Base-by-base conservation (phyloP, 73 alveolate genomes). In the Uronychia binucleata region DNA sequence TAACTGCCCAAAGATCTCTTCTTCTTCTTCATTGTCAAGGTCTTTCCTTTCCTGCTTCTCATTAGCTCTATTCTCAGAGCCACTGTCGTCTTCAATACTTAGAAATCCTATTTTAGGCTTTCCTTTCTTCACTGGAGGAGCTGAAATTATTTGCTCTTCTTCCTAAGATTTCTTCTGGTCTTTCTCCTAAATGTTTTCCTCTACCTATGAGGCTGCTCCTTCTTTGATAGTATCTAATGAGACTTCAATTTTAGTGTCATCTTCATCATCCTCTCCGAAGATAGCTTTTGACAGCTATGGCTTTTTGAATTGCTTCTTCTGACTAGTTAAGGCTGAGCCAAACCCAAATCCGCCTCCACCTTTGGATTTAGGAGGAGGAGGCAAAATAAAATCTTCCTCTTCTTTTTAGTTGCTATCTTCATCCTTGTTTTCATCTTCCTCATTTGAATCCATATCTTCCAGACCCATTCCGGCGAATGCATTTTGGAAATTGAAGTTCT, bases 401-500 rank as follows among this genome's bases (percentile, higher is more conserved):
- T 76, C 80, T 26, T 59, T 78, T 78, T 78, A 46, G 28, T 28
- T 5, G 58, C 5, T 13, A n/a, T 82, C 76, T 25, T 13, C 46
- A 1, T 19, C 1, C 26, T 82, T 5, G 26, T 77, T 30, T 28
- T 83, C 81, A 35, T 26, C 84, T 83, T 83, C 84, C 29, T 60
- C 77, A 1, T 46, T 5, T 46, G 67, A 46, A 19, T 46, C 67
- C 67, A 46, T 46, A 46, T 67, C 78, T 67, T 67, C 78, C 5
- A 26, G 33, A 13, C 78, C 84, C 34, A 25, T 75, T 1, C 33
- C 83, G 26, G 28, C 79, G 74, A n/a, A 28, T 1, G 78, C 84
- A 31, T 57, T 34, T n/a, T 84, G 85, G 77, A 85, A 85, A 57
- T 85, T 85, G 78, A 85, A 85, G 26, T n/a, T 33, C 81, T 85